A percentile compares a stretch with the other conserved stretches of the same genome.
phyloP scores from a whole-genome alignment of 345 rosid species.

The Gossypium bickii region DNA sequence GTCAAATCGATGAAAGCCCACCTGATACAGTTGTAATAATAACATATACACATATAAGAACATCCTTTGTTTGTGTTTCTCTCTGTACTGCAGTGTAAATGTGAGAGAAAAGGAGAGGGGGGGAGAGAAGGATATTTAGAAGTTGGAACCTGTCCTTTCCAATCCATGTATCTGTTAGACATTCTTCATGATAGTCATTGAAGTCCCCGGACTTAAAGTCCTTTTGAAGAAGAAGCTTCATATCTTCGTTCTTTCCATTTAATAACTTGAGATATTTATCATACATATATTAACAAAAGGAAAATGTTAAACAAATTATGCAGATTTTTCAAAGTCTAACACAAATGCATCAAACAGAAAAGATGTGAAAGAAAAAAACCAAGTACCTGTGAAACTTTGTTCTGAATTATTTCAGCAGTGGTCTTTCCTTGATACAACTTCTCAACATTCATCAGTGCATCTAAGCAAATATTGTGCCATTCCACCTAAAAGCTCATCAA shows the following conservation, averaged over 20 bases:
- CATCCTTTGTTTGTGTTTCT: neutral
- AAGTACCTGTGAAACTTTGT: conserved; percentile 71
- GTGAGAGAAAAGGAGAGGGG: neutral
- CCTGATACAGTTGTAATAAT: conserved; percentile 37
- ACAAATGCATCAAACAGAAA: neutral
- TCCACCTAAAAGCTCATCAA: conserved; percentile 53
- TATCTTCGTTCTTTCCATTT: conserved; percentile 66
- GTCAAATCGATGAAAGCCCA: conserved; percentile 94
- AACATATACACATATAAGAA: neutral
- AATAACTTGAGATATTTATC: conserved; percentile 43
- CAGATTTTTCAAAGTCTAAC: neutral
- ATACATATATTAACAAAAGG: neutral
- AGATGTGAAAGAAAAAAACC: conserved; percentile 10
- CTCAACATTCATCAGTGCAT: conserved; percentile 69
- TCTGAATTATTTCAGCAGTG: conserved; percentile 59
- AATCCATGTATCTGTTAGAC: conserved; percentile 93
- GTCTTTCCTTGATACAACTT: conserved; percentile 63
- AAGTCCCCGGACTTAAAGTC: conserved; percentile 67
- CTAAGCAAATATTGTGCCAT: conserved; percentile 74
- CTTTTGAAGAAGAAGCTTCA: conserved; percentile 58
- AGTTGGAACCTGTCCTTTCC: conserved; percentile 79
- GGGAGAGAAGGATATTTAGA: neutral
- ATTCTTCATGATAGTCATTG: conserved; percentile 65
- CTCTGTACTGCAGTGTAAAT: neutral
- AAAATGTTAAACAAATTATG: neutral